Conservation (phyloP, 2,329 filamentous ascomycete genomes). For the Penicillium sp. region DNA sequence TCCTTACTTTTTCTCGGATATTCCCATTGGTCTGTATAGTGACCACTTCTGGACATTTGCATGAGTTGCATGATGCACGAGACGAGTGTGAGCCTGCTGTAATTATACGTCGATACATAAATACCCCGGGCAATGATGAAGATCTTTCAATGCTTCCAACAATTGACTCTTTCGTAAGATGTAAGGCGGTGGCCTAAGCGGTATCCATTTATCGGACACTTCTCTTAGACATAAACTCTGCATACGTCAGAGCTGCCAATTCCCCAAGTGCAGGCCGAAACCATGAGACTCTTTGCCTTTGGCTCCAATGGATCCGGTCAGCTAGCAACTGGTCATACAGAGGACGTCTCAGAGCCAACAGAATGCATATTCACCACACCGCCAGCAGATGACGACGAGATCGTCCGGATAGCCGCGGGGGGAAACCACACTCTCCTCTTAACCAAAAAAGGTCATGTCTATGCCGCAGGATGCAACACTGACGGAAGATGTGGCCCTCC, state of each 20-base stretch:
- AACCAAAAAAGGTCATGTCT: conserved; percentile 54
- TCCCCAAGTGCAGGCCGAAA: not conserved
- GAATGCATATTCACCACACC: conserved; percentile 50
- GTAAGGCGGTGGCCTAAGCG: not conserved
- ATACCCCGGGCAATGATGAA: conserved; percentile 6
- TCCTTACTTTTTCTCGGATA: conserved; percentile 8
- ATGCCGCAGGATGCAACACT: conserved; percentile 58
- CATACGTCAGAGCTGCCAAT: not conserved
- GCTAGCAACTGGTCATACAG: conserved; percentile 63
- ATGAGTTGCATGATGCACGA: conserved; percentile 16
- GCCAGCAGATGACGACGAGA: conserved; percentile 7
- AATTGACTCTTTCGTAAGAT: too few relatives aligned
- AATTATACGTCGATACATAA: conserved; percentile 20
- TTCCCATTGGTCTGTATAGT: conserved; percentile 4
- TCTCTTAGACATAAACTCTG: not conserved
- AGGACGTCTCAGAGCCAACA: conserved; percentile 64
- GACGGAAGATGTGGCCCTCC: conserved; percentile 41
- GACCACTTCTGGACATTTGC: conserved; percentile 11
- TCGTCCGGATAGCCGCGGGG: conserved; percentile 53
- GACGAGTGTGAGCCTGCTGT: conserved; percentile 10
- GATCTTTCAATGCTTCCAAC: too few relatives aligned
- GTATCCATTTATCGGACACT: not conserved
- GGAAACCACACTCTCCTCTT: conserved; percentile 83
- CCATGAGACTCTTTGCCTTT: conserved; percentile 55
- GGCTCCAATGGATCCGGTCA: conserved; percentile 75